These are phyloP conservation scores for Leptosphaerulina australis DNA, from an alignment of 2,329 filamentous ascomycete genomes.

Conservation along the genomic window DNA sequence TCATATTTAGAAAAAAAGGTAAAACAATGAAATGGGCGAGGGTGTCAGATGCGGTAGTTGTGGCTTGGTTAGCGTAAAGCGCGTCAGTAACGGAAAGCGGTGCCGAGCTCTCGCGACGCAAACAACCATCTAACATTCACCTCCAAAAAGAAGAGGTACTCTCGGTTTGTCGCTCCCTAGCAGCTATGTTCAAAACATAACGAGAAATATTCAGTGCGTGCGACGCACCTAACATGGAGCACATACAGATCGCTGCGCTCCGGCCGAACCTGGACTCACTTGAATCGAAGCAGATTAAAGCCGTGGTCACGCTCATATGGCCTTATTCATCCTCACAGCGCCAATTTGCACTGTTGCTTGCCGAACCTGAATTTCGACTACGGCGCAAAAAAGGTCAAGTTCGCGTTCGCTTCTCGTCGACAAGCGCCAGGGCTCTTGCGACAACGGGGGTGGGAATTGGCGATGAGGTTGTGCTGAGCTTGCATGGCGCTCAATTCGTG, in stretches of 20 bases:
- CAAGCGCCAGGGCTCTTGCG: slow-evolving; percentile 72
- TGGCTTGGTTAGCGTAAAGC: slow-evolving; percentile 2
- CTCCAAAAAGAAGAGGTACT: neutral
- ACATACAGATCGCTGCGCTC: slow-evolving; percentile 41
- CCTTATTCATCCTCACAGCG: slow-evolving; percentile 81
- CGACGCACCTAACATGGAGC: slow-evolving; percentile 34
- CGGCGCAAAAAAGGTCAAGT: slow-evolving; percentile 80
- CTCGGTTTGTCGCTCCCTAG: neutral
- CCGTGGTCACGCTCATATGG: slow-evolving; percentile 85
- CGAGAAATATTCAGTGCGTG: neutral
- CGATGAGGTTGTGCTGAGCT: slow-evolving; percentile 71
- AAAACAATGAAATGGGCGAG: neutral
- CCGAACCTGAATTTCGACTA: slow-evolving; percentile 82
- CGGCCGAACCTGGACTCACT: slow-evolving; percentile 37
- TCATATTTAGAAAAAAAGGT: too few species aligned
- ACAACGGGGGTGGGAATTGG: slow-evolving; percentile 74
- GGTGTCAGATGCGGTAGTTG: neutral
- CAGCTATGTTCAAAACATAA: slow-evolving; percentile 9
- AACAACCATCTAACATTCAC: neutral
- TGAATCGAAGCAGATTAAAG: slow-evolving; percentile 60
- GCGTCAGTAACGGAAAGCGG: slow-evolving; percentile 5
- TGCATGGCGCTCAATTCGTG: slow-evolving; percentile 72
- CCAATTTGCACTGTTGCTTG: slow-evolving; percentile 78
- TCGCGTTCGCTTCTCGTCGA: slow-evolving; percentile 74
- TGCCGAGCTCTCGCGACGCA: slow-evolving; percentile 3